These are phyloP conservation scores for Vaccinium corymbosum DNA, from an alignment of 148 eudicot species.

Conservation along the genomic window DNA sequence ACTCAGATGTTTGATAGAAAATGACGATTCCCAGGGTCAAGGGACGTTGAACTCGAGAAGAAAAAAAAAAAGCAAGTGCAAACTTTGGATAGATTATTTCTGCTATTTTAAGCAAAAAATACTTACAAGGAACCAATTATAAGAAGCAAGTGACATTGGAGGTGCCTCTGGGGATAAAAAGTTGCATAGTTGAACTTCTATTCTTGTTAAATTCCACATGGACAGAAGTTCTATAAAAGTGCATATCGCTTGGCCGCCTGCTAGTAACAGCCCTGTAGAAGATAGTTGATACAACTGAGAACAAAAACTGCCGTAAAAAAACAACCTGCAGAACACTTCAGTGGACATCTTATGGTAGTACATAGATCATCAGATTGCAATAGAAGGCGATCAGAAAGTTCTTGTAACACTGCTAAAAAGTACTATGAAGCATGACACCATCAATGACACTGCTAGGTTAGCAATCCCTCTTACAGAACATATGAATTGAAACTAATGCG, in stretches of 20 bases:
- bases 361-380: neutral
- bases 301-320: neutral
- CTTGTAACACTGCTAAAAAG: neutral
- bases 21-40: neutral
- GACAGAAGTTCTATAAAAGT: slow-evolving; percentile 79
- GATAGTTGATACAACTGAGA: neutral
- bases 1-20: neutral
- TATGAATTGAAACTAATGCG: too few relatives aligned
- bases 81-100: neutral
- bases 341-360: neutral
- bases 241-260: slow-evolving; percentile 56
- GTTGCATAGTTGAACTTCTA: slow-evolving; percentile 90
- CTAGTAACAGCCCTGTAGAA: slow-evolving; percentile 58
- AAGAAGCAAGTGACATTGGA: slow-evolving; percentile 80
- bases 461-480: neutral
- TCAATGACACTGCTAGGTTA: neutral
- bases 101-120: neutral
- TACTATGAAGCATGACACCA: neutral
- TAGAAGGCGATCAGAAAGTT: neutral
- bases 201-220: slow-evolving; percentile 94
- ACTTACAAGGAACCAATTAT: slow-evolving; percentile 93
- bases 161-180: slow-evolving; percentile 90
- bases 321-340: neutral
- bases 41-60: neutral
- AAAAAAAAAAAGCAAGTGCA: neutral